These are phyloP conservation scores for Barnettozyma siamensis DNA, from an alignment of 805 yeast genomes.

Conservation along the genomic window DNA sequence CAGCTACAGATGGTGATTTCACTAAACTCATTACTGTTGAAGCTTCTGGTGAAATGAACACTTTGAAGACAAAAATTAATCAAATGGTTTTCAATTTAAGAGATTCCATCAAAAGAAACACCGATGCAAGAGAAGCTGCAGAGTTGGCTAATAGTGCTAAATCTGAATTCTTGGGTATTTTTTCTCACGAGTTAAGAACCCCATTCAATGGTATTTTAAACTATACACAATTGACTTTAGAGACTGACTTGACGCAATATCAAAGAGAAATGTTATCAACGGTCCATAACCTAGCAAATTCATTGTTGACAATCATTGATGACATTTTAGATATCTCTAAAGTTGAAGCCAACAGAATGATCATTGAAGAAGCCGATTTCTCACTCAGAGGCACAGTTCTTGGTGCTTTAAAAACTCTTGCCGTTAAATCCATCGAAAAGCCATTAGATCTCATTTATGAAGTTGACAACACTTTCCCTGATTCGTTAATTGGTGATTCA, in stretches of 20 bases:
- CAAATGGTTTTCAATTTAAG: conserved; percentile 84
- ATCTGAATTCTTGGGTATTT: conserved; percentile 85
- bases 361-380: conserved; percentile 84
- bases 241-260: conserved; percentile 83
- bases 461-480: conserved; percentile 85
- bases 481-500: conserved; percentile 80
- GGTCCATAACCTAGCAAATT: conserved; percentile 83
- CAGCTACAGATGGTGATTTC: conserved; percentile 92
- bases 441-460: conserved; percentile 74
- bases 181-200: conserved; percentile 83
- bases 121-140: conserved; percentile 93
- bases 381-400: conserved; percentile 82
- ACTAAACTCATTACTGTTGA: conserved; percentile 87
- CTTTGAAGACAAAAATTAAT: conserved; percentile 47
- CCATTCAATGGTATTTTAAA: conserved; percentile 93
- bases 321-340: conserved; percentile 89
- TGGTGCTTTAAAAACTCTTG: conserved; percentile 83
- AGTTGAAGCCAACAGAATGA: conserved; percentile 92
- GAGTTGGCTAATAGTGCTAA: conserved; percentile 85
- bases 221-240: conserved; percentile 85
- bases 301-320: conserved; percentile 79
- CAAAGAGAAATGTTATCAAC: conserved; percentile 89
- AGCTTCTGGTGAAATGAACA: conserved; percentile 84
- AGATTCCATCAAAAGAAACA: conserved; percentile 85
- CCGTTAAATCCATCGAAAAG: conserved; percentile 85